Conservation (phyloP, 1,284 basidiomycete species). For the Leccinum angustisporum region DNA sequence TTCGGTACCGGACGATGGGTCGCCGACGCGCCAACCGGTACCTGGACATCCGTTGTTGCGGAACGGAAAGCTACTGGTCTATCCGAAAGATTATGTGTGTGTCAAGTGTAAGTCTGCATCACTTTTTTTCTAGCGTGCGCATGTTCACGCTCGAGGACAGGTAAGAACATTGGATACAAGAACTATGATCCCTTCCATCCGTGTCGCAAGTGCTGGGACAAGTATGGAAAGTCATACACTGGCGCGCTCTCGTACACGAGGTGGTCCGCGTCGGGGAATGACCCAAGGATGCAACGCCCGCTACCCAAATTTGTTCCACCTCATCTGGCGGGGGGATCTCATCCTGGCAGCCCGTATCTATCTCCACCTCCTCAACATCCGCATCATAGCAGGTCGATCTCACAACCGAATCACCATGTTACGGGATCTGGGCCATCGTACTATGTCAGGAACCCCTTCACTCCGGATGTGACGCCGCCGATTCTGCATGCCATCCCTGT, state of each 20-base stretch:
- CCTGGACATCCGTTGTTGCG: slow-evolving; percentile 65
- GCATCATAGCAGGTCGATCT: slow-evolving; percentile 20
- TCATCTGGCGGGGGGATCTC: slow-evolving; percentile 10
- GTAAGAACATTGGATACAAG: slow-evolving; percentile 72
- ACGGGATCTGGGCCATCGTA: slow-evolving; percentile 14
- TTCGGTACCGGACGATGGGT: slow-evolving; percentile 44
- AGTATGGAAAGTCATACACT: slow-evolving; percentile 56
- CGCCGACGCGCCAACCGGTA: slow-evolving; percentile 59
- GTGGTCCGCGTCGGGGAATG: slow-evolving; percentile 34
- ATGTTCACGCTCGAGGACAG: slow-evolving; percentile 35
- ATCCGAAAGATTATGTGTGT: slow-evolving; percentile 61
- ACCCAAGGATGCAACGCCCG: slow-evolving; percentile 31
- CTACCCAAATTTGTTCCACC: slow-evolving; percentile 28
- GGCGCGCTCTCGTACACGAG: slow-evolving; percentile 60
- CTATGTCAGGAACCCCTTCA: slow-evolving; percentile 24
- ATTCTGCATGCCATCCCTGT: slow-evolving; percentile 54
- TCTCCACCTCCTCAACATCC: slow-evolving; percentile 15
- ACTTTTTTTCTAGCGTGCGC: neutral
- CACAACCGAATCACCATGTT: slow-evolving; percentile 10
- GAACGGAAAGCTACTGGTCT: slow-evolving; percentile 61
- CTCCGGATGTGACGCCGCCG: slow-evolving; percentile 32
- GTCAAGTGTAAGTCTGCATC: slow-evolving; percentile 52
- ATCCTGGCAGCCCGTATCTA: slow-evolving; percentile 28
- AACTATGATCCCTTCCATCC: slow-evolving; percentile 62
- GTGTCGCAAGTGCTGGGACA: slow-evolving; percentile 70